These are phyloP conservation scores for Colletotrichum sp. DNA, from an alignment of 2,329 filamentous ascomycete species.

Conservation along the genomic window DNA sequence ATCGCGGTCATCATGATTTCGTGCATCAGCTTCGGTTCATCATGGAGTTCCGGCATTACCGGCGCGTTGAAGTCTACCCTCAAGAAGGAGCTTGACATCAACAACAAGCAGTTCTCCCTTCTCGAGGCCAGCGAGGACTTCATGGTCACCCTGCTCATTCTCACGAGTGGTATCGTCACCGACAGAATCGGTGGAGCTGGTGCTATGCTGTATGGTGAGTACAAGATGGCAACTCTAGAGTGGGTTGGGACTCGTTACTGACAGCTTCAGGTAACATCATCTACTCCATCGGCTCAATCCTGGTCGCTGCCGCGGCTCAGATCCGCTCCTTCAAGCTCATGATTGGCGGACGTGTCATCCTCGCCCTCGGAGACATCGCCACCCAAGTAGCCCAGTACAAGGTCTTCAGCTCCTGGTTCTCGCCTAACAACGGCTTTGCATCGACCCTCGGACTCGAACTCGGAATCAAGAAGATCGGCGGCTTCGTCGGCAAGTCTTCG, in stretches of 20 bases:
- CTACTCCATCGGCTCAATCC: conserved; percentile 61
- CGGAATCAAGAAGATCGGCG: conserved; percentile 64
- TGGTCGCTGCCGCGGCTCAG: conserved; percentile 62
- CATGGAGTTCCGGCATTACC: conserved; percentile 65
- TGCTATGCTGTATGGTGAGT: conserved; percentile 26
- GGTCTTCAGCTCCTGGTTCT: conserved; percentile 69
- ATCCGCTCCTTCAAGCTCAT: conserved; percentile 64
- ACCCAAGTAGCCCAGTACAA: conserved; percentile 71
- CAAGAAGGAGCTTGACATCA: conserved; percentile 65
- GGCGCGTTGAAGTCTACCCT: conserved; percentile 66
- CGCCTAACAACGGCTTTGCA: conserved; percentile 65
- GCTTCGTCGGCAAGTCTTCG: conserved; percentile 64
- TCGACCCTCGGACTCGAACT: conserved; percentile 66
- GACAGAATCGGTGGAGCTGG: conserved; percentile 64
- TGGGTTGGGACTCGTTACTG: not conserved
- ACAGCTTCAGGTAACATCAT: conserved; percentile 58
- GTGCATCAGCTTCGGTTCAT: conserved; percentile 62
- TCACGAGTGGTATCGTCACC: conserved; percentile 59
- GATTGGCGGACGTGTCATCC: conserved; percentile 60
- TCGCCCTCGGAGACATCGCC: conserved; percentile 65
- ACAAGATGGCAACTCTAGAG: not conserved
- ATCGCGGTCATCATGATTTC: conserved; percentile 53
- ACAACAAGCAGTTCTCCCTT: conserved; percentile 63
- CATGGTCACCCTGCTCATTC: conserved; percentile 63
- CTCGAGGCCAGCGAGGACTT: conserved; percentile 67